Percentiles rank a stretch among this genome's conserved stretches.
Evolutionary conservation across 148 eudicot genomes (phyloP).

Genomic region (Camellia granthamiana): DNA sequence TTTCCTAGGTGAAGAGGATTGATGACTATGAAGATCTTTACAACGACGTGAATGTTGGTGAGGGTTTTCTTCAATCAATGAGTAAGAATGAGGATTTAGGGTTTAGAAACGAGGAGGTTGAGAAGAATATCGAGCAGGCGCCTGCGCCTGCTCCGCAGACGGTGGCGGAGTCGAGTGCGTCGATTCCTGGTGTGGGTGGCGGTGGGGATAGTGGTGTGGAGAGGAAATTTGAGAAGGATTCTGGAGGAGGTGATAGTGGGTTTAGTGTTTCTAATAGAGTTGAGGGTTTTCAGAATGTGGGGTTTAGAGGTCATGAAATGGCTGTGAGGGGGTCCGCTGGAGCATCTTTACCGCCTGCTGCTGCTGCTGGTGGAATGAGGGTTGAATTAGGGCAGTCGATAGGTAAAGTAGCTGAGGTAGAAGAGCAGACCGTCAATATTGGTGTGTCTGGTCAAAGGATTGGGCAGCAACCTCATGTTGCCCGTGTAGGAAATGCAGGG

Average conservation of each 20-base stretch:
- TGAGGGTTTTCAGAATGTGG: conserved; percentile 44
- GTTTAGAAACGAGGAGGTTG: conserved; percentile 33
- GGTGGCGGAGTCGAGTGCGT: conserved; percentile 23
- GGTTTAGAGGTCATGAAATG: conserved; percentile 34
- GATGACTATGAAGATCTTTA: conserved; percentile 92
- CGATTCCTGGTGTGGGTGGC: conserved; percentile 28
- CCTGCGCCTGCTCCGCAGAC: conserved; percentile 16
- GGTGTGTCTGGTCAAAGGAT: conserved; percentile 28
- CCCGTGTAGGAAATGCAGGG: conserved; percentile 30
- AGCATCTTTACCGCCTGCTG: conserved; percentile 19
- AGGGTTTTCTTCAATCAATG: conserved; percentile 62
- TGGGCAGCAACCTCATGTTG: conserved; percentile 35
- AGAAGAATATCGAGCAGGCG: conserved; percentile 28
- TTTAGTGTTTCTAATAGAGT: conserved; percentile 32
- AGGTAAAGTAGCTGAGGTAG: conserved; percentile 47
- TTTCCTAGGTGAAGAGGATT: conserved; percentile 63
- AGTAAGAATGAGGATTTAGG: conserved; percentile 54
- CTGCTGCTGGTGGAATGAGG: conserved; percentile 43
- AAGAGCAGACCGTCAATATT: conserved; percentile 33
- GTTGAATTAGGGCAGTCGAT: conserved; percentile 52
- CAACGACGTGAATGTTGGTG: conserved; percentile 83
- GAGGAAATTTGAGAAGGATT: conserved; percentile 33
- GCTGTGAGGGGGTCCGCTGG: conserved; percentile 22
- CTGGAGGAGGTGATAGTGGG: conserved; percentile 13
- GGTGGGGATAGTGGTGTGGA: conserved; percentile 23